Percentiles rank a stretch among this genome's conserved stretches.
Evolutionary conservation across 1,284 basidiomycete species (phyloP).

Genomic region (Fomitiporia mediterranea): DNA sequence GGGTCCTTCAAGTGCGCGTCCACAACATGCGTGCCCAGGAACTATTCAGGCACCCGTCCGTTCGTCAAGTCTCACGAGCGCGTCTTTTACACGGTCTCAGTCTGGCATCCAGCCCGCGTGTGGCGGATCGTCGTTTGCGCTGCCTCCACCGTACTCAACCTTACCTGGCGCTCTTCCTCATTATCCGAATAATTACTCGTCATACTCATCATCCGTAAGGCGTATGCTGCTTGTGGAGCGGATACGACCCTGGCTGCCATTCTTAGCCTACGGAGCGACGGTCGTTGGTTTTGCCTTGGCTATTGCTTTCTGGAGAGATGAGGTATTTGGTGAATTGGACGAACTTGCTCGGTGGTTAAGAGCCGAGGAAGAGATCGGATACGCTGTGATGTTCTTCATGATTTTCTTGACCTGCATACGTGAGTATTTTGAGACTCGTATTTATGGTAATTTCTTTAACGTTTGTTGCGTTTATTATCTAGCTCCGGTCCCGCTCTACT

Average conservation of each 20-base stretch:
- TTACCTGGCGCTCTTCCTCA: not conserved
- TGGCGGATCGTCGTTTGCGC: not conserved
- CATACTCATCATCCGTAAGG: slow-evolving; percentile 13
- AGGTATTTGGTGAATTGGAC: slow-evolving; percentile 42
- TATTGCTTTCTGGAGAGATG: slow-evolving; percentile 65
- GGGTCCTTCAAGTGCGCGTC: slow-evolving; percentile 5
- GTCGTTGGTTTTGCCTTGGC: slow-evolving; percentile 65
- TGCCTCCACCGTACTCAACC: slow-evolving; percentile 7
- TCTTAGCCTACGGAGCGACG: slow-evolving; percentile 64
- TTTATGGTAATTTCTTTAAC: slow-evolving; percentile 17
- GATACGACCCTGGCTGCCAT: slow-evolving; percentile 56
- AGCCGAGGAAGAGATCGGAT: slow-evolving; percentile 60
- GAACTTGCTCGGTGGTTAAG: slow-evolving; percentile 68
- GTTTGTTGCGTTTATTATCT: no score
- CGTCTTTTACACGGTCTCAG: slow-evolving; percentile 7
- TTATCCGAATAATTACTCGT: slow-evolving; percentile 3
- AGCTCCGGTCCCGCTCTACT: slow-evolving; percentile 84
- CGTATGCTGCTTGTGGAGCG: slow-evolving; percentile 13
- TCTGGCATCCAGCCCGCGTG: not conserved
- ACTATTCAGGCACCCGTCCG: slow-evolving; percentile 7
- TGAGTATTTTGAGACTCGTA: slow-evolving; percentile 40
- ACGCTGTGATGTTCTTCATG: slow-evolving; percentile 66
- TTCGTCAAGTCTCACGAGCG: slow-evolving; percentile 10
- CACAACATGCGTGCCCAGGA: slow-evolving; percentile 3
- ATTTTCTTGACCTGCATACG: slow-evolving; percentile 82